phyloP scores from a whole-genome alignment of 2,329 filamentous ascomycete genomes.

The Hypoxylon sp. region DNA sequence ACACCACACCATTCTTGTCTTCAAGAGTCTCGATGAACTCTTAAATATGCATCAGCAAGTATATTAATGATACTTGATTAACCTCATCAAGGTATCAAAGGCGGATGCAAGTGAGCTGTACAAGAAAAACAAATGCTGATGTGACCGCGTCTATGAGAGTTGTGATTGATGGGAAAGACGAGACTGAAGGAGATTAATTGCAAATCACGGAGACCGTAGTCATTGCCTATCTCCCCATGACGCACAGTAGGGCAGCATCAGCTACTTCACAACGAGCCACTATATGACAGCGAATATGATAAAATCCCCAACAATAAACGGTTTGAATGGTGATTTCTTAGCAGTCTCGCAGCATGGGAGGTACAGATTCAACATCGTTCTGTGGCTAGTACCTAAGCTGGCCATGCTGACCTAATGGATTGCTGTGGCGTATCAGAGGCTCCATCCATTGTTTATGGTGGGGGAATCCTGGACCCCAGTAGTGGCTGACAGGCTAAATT shows the following conservation, averaged over 20 bases:
- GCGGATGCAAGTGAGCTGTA: background rate
- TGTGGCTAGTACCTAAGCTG: constrained; percentile 21
- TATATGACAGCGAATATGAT: constrained; percentile 3
- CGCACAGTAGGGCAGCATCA: background rate
- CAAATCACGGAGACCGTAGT: constrained; percentile 5
- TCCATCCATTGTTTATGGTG: constrained; percentile 15
- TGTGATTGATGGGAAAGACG: constrained; percentile 15
- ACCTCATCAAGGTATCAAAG: constrained; percentile 1
- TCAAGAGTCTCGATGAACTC: background rate
- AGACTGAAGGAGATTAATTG: constrained; percentile 5
- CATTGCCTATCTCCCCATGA: constrained; percentile 10
- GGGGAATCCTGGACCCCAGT: constrained; percentile 5
- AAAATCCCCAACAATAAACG: background rate
- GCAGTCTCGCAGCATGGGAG: too few relatives aligned
- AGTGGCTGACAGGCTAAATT: constrained; percentile 29
- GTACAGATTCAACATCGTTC: constrained; percentile 3
- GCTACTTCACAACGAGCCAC: background rate
- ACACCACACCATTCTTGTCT: background rate
- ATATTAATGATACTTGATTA: background rate
- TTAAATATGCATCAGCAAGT: background rate
- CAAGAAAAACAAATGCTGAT: background rate
- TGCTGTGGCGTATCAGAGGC: constrained; percentile 1
- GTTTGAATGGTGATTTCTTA: background rate
- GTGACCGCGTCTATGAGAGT: constrained; percentile 3
- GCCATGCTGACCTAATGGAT: background rate